Evolutionary conservation across 1,284 basidiomycete genomes (phyloP).

Genomic region (Ceraceosorus guamensis): DNA sequence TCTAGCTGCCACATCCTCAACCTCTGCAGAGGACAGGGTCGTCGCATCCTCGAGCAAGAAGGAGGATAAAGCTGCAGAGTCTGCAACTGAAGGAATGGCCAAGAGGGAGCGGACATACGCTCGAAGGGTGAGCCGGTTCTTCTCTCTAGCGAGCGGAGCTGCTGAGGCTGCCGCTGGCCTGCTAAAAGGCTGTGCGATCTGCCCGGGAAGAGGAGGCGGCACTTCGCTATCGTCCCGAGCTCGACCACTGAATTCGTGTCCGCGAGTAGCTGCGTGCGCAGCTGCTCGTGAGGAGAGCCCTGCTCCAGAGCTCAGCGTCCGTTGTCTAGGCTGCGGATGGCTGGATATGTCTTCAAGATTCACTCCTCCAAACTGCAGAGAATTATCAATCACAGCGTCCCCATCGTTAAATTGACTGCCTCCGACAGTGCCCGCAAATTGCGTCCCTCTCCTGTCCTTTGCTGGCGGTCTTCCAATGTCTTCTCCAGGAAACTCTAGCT

Average conservation of each 20-base stretch:
- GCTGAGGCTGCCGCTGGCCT: conserved; percentile 17
- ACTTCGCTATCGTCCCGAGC: not conserved
- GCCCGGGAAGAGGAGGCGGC: not conserved
- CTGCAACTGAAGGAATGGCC: conserved; percentile 62
- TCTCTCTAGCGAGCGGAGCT: conserved; percentile 57
- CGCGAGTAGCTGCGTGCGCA: not conserved
- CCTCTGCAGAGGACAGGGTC: conserved; percentile 64
- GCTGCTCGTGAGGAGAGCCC: not conserved
- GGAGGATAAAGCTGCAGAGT: conserved; percentile 73
- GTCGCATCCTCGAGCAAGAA: conserved; percentile 79
- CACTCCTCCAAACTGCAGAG: conserved; percentile 1
- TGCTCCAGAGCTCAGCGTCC: not conserved
- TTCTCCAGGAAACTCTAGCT: conserved; percentile 34
- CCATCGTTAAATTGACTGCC: not conserved
- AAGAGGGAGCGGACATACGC: conserved; percentile 81
- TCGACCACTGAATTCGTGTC: not conserved
- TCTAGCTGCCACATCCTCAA: conserved; percentile 67
- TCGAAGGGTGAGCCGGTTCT: conserved; percentile 87
- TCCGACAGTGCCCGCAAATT: conserved; percentile 15
- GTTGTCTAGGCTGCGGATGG: not conserved
- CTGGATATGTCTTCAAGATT: not conserved
- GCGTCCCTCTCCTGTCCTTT: conserved; percentile 35
- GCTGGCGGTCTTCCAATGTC: conserved; percentile 22
- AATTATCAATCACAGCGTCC: not conserved
- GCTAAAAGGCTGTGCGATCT: not conserved